Base-by-base conservation (phyloP, 306 rosid genomes). In the Lithocarpus polystachyus region DNA sequence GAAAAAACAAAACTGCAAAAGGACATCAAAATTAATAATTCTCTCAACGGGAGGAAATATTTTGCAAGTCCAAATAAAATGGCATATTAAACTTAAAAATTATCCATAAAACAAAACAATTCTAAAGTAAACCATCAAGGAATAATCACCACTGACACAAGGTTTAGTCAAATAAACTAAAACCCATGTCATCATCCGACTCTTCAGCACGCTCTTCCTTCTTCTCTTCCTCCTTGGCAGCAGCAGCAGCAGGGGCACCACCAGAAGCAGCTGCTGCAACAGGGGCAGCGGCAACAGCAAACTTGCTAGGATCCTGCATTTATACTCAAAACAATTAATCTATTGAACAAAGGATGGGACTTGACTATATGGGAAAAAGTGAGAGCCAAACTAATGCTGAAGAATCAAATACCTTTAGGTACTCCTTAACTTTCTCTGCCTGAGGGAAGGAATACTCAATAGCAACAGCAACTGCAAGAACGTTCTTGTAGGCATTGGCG, bases 361-460 rank as follows among this genome's bases (percentile, higher is more conserved):
- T 0, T 0, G 3, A 51, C 20, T 17, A 8, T 24, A 11, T 1
- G 15, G 5, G 3, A 24, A 62, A 55, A 19, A 17, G 33, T 2
- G 26, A 61, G 40, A 26, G 68, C 40, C 35, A 1, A 2, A 65
- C 4, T 5, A 17, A 17, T 3, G 4, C 14, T 3, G 6, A 65
- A 55, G 69, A 64, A 53, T 14, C 3, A 20, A 73, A 3, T 87
- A 94, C 98, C 98, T 84, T 77, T 1, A 94, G 75, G 68, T 68
- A 92, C 86, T 92, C 98, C 87, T 94, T 92, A 35, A 90, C 94
- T 78, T 92, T 33, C 15, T 92, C 93, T 0, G 98, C 98, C 74
- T 86, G 89, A 0, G 97, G 88, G 89, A 86, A 92, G 51, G 90
- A 52, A 55, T 90, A 92, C 17, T 88, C 88, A 0, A 93, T 92